A percentile compares a stretch with the other conserved stretches of the same genome.
Evolutionary conservation across 2,329 filamentous ascomycete species (phyloP).

Genomic region (Ophiostoma fasciatum): DNA sequence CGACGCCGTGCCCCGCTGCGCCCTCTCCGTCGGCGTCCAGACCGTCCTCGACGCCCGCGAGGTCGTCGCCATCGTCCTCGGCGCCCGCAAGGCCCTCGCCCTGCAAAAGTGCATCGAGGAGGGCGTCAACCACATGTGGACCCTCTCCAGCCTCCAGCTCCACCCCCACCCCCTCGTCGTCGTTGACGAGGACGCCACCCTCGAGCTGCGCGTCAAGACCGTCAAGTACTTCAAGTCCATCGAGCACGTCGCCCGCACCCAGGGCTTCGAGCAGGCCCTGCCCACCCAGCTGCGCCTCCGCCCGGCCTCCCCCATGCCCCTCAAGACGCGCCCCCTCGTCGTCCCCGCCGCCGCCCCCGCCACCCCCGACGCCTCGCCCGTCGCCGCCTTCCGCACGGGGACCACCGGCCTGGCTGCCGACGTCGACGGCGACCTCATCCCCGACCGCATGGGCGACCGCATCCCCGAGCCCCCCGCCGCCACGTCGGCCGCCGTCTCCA

Average conservation of each 20-base stretch:
- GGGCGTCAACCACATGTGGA: constrained; percentile 70
- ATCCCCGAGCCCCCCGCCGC: constrained; percentile 29
- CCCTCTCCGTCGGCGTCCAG: constrained; percentile 45
- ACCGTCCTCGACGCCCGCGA: constrained; percentile 53
- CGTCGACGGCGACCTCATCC: constrained; percentile 44
- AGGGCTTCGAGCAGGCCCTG: constrained; percentile 31
- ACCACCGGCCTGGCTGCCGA: constrained; percentile 19
- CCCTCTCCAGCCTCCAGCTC: constrained; percentile 56
- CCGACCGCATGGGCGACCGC: constrained; percentile 46
- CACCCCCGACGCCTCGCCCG: constrained; percentile 21
- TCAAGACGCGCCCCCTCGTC: constrained; percentile 12
- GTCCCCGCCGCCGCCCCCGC: constrained; percentile 21
- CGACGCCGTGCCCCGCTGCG: constrained; percentile 52
- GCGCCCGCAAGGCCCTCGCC: constrained; percentile 57
- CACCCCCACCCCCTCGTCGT: constrained; percentile 61
- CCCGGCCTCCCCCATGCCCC: constrained; percentile 26
- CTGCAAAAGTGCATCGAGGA: constrained; percentile 60
- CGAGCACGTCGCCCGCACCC: constrained; percentile 34
- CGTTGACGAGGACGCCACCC: constrained; percentile 56
- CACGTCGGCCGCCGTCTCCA: background rate
- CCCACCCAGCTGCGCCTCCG: constrained; percentile 37
- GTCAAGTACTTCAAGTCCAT: constrained; percentile 51
- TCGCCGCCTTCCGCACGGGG: constrained; percentile 14
- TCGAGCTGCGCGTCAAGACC: constrained; percentile 50
- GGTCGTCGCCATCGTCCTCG: constrained; percentile 60